These are phyloP conservation scores for Colletotrichum trifolii DNA, from an alignment of 2,329 filamentous ascomycete genomes.

Conservation along the genomic window DNA sequence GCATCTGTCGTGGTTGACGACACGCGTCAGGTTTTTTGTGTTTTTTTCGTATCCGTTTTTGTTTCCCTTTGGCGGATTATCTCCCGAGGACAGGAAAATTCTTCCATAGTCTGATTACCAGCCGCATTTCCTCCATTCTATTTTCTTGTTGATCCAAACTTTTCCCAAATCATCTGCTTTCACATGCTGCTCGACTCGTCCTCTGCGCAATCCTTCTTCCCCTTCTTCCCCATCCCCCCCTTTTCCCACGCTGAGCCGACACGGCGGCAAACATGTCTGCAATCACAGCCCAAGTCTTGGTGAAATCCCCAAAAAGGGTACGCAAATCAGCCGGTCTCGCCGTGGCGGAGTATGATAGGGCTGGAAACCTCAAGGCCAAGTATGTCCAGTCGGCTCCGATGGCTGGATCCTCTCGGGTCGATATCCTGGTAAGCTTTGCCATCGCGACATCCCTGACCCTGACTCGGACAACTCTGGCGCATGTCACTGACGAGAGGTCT, in stretches of 20 bases:
- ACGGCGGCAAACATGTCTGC: slow-evolving; percentile 6
- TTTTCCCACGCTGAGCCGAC: background rate
- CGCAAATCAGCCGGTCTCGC: slow-evolving; percentile 6
- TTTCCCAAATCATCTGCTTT: slow-evolving; percentile 8
- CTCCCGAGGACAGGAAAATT: background rate
- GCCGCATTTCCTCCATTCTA: background rate
- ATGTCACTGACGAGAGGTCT: slow-evolving; percentile 17
- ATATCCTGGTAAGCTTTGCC: slow-evolving; percentile 27
- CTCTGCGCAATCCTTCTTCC: background rate
- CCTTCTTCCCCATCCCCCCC: background rate
- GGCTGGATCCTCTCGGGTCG: slow-evolving; percentile 20
- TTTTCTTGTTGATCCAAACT: slow-evolving; percentile 7
- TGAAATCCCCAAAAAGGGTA: background rate
- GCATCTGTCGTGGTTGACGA: too few relatives aligned
- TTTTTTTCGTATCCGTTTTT: slow-evolving; percentile 23
- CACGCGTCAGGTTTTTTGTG: background rate
- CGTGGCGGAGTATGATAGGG: slow-evolving; percentile 28
- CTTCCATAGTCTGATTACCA: background rate
- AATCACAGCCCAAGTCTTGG: slow-evolving; percentile 17
- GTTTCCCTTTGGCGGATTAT: background rate
- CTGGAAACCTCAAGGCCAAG: slow-evolving; percentile 29
- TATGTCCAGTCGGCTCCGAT: slow-evolving; percentile 29
- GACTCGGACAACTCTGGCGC: background rate
- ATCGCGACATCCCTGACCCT: slow-evolving; percentile 11
- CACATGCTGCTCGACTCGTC: background rate